Base-by-base conservation (phyloP, 1,284 basidiomycete species). In the Heterobasidion irregulare region DNA sequence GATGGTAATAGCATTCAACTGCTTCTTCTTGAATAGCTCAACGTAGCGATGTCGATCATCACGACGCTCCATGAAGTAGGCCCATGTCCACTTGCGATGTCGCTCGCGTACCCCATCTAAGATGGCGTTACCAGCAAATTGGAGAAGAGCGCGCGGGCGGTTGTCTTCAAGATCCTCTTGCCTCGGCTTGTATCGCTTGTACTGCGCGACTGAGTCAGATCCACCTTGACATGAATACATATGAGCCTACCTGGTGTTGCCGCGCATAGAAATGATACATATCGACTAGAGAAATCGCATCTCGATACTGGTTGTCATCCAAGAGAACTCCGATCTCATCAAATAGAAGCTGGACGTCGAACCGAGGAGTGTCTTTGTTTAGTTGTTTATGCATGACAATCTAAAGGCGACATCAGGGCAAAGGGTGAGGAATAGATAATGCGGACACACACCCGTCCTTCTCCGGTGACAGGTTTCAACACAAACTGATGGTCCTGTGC, bases 251-350 rank as follows among this genome's bases (percentile, higher is more conserved):
- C 76, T 94, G 91, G 59, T 90, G 89, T 62, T 92, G 92, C 54
- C 97, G 85, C 50, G 87, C 81, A 72, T 96, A 98, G 61, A 99
- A 91, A 68, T 99, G 96, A 72, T 98, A 98, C 78, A 98, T 93
- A 68, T 99, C 96, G 58, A 95, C 77, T 53, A 99, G 82, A 18
- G 92, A 96, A 59, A 99, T 92, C 12, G 83, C 85, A 69, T 99
- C 94, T 49, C 94, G 84, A 68, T 99, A 99, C 71, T 99, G 98
- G 62, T 96, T 84, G 61, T 94, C 86, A 67, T 99, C 96, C 56
- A 99, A 74, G 10, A 89, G 82, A 56, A 99, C 86, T 6, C 91
- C 95, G 54, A 99, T 94, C 70, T 98, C 93, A 64, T 98, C 87
- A 67, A 99, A 99, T 16, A 90, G 75, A 33, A 99, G 78, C 65